Base-by-base conservation (phyloP, 495 filamentous ascomycete species). In the Penicillium odoratum region DNA sequence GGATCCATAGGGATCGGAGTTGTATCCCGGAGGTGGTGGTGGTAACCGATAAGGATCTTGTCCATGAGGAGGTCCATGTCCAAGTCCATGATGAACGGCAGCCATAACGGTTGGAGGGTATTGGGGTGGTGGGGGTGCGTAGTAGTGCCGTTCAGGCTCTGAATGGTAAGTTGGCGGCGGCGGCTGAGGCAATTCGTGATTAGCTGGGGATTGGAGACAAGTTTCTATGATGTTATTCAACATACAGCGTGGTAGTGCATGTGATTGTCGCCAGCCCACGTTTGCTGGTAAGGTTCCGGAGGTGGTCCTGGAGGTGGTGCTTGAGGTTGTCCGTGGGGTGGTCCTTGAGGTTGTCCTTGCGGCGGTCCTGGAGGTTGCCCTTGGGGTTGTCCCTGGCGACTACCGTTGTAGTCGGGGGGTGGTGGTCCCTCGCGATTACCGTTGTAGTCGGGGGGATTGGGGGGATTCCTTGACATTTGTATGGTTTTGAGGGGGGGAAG, bases 401-500 rank as follows among this genome's bases (percentile, higher is more conserved):
- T 21, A 21, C 2, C 2, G 21, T 21, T 2, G 21, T 21, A 21
- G 21, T 21, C 21, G 21, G 1, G 21, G 21, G 21, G 21, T 21
- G 21, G 21, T 1, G 21, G 21, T 21, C 21, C 21, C 21, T 21
- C 1, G 2, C 21, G 21, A 21, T 21, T 21, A 21, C 21, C 21
- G 21, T 21, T 21, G 21, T 21, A 21, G 21, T 21, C 21, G 21
- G 21, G 21, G 21, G 21, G 21, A 21, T 51, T 70, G 70, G 69
- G 25, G 66, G 73, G 73, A 61, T 74, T 66, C 72, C 65, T 73
- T 69, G 79, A 82, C 79, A 82, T 82, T 80, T 71, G 65, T 57
- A 38, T 51, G 53, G 30, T 49, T 50, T 64, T 45, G 51, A 33
- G 56, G 8, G 48, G 53, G 26, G 45, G 57, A 57, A 57, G 48